phyloP scores from a whole-genome alignment of 768 basidiomycete species.

The Mycena filopes region DNA sequence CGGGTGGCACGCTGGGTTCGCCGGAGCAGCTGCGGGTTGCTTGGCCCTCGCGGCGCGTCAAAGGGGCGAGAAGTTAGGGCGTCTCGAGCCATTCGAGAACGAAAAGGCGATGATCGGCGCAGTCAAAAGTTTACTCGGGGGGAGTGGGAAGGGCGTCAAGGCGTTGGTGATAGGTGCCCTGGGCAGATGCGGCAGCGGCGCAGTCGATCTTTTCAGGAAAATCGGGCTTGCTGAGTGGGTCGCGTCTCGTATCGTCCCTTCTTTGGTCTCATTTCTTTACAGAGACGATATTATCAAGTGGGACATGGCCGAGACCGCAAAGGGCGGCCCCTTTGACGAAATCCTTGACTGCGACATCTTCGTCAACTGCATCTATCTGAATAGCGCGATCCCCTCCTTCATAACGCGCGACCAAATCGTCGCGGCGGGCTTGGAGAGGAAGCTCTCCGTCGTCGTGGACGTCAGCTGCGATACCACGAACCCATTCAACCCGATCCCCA shows the following conservation, averaged over 20 bases:
- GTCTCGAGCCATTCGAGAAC: constrained; percentile 83
- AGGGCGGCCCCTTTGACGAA: constrained; percentile 95
- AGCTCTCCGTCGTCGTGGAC: constrained; percentile 88
- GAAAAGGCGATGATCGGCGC: constrained; percentile 84
- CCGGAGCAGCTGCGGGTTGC: constrained; percentile 92
- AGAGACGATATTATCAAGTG: constrained; percentile 96
- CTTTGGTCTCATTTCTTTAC: constrained; percentile 26
- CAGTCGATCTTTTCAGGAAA: constrained; percentile 93
- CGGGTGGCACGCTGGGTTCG: constrained; percentile 97
- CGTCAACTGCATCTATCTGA: constrained; percentile 98
- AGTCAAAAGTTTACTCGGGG: constrained; percentile 74
- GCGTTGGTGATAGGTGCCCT: constrained; percentile 96
- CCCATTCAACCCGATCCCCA: constrained; percentile 96
- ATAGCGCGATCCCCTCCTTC: constrained; percentile 83
- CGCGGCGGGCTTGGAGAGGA: constrained; percentile 76
- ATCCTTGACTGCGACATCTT: constrained; percentile 97
- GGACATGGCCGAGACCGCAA: constrained; percentile 96
- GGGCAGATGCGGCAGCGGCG: constrained; percentile 93
- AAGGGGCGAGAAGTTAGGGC: constrained; percentile 68
- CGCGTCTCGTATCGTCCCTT: constrained; percentile 6
- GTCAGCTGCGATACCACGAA: constrained; percentile 99
- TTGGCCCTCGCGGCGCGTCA: constrained; percentile 80
- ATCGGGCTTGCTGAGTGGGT: constrained; percentile 93
- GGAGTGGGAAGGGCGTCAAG: constrained; percentile 76
- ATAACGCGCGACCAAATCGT: constrained; percentile 74